Percentiles rank a stretch among this genome's conserved stretches.
Evolutionary conservation across 1,139 yeast genomes (phyloP).

Genomic region (Yamadazyma buinensis): DNA sequence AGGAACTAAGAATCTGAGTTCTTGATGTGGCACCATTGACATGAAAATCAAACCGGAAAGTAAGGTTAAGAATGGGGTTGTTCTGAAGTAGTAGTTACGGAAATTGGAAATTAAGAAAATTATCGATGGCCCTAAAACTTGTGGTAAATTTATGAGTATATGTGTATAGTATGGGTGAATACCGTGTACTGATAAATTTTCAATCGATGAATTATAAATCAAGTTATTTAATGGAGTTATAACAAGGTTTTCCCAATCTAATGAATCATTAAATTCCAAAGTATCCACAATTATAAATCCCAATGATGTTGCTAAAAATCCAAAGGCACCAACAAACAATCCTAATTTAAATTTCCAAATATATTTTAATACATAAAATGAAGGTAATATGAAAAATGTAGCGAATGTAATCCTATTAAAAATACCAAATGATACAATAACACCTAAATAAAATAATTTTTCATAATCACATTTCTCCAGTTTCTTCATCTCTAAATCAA

Average conservation of each 20-base stretch:
- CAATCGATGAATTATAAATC: slow-evolving; percentile 56
- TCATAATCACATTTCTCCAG: slow-evolving; percentile 5
- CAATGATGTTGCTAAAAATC: slow-evolving; percentile 32
- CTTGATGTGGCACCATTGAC: slow-evolving; percentile 87
- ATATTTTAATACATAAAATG: slow-evolving; percentile 34
- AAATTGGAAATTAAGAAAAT: slow-evolving; percentile 34
- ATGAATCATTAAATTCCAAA: slow-evolving; percentile 10
- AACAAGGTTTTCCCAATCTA: slow-evolving; percentile 24
- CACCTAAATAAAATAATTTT: slow-evolving; percentile 43
- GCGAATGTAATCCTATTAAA: slow-evolving; percentile 86
- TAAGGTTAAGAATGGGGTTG: slow-evolving; percentile 57
- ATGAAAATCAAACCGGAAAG: slow-evolving; percentile 58
- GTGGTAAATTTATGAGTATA: slow-evolving; percentile 69
- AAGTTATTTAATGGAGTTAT: slow-evolving; percentile 78
- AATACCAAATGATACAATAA: slow-evolving; percentile 57
- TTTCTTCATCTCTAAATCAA: slow-evolving; percentile 16
- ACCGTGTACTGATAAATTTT: slow-evolving; percentile 75
- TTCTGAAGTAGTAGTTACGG: slow-evolving; percentile 30
- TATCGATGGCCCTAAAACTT: slow-evolving; percentile 73
- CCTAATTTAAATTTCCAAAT: slow-evolving; percentile 26
- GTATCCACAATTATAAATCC: slow-evolving; percentile 57
- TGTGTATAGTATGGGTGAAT: slow-evolving; percentile 79
- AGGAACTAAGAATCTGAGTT: slow-evolving; percentile 79
- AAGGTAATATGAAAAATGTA: slow-evolving; percentile 68
- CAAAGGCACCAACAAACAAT: slow-evolving; percentile 19